These are phyloP conservation scores for Trypanosoma vivax DNA, from an alignment of 208 protist genomes.

Conservation along the genomic window DNA sequence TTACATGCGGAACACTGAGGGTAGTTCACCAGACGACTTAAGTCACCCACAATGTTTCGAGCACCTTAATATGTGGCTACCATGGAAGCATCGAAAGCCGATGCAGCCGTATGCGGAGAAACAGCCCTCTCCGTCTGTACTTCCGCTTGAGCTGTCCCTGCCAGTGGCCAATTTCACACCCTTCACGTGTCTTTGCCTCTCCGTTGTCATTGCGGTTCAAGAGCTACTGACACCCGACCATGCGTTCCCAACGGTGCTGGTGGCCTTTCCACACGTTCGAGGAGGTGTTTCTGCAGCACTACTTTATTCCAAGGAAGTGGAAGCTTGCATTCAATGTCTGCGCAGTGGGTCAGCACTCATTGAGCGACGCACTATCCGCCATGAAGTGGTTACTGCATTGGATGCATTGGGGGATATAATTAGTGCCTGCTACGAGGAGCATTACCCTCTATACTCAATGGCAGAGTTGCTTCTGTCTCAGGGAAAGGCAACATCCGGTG, in stretches of 20 bases:
- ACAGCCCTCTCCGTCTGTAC: slow-evolving; percentile 7
- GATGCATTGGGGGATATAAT: slow-evolving; percentile 16
- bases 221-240: slow-evolving; percentile 1
- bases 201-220: slow-evolving; percentile 21
- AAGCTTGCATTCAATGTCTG: slow-evolving; percentile 30
- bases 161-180: not conserved
- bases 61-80: slow-evolving; percentile 67
- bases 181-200: slow-evolving; percentile 19
- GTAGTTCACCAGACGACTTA: not conserved
- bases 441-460: slow-evolving; percentile 15
- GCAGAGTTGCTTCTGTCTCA: slow-evolving; percentile 11
- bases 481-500: not conserved
- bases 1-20: not conserved
- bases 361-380: not conserved
- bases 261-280: slow-evolving; percentile 5
- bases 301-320: slow-evolving; percentile 28
- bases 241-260: slow-evolving; percentile 16
- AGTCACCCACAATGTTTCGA: slow-evolving; percentile 3
- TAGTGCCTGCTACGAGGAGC: slow-evolving; percentile 18
- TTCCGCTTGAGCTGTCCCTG: slow-evolving; percentile 2
- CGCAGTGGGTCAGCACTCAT: slow-evolving; percentile 18
- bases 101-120: slow-evolving; percentile 42
- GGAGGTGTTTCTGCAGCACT: slow-evolving; percentile 18
- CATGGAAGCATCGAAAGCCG: slow-evolving; percentile 58
- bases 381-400: slow-evolving; percentile 16